A percentile compares a stretch with the other conserved stretches of the same genome.
Evolutionary conservation across 805 yeast genomes (phyloP).

Genomic region (Yarrowia divulgata): DNA sequence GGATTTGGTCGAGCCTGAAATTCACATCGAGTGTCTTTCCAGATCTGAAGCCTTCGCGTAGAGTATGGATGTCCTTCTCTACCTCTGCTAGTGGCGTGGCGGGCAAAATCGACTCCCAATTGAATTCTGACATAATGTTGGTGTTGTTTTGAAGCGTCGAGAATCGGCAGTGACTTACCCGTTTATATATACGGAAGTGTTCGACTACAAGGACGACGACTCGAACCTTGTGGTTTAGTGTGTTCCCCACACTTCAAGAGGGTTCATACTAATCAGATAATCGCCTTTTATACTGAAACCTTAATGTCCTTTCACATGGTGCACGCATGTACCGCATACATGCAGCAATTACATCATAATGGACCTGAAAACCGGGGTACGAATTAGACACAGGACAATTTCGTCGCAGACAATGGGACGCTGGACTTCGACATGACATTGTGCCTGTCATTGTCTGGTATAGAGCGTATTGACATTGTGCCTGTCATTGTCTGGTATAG

Average conservation of each 20-base stretch:
- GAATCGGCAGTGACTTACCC: too few species aligned
- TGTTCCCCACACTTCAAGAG: constrained; percentile 1
- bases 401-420: too few species aligned
- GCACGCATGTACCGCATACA: too few species aligned
- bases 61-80: not conserved
- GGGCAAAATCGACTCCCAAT: constrained; percentile 24
- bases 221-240: not conserved
- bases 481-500: too few species aligned
- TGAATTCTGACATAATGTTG: not conserved
- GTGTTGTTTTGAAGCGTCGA: too few species aligned
- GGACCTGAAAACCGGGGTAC: too few species aligned
- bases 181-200: too few species aligned
- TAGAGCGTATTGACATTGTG: too few species aligned
- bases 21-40: constrained; percentile 60
- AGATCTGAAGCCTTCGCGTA: constrained; percentile 52
- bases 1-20: constrained; percentile 66
- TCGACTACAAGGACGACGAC: not conserved
- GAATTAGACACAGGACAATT: too few species aligned
- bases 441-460: too few species aligned
- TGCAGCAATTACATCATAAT: too few species aligned
- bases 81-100: constrained; percentile 1
- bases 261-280: constrained; percentile 12
- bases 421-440: too few species aligned
- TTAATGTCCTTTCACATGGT: not conserved
- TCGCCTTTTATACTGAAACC: not conserved